A percentile compares a stretch with the other conserved stretches of the same genome.
Evolutionary conservation across 148 eudicot species (phyloP).

Genomic region (Fagopyrum tataricum): DNA sequence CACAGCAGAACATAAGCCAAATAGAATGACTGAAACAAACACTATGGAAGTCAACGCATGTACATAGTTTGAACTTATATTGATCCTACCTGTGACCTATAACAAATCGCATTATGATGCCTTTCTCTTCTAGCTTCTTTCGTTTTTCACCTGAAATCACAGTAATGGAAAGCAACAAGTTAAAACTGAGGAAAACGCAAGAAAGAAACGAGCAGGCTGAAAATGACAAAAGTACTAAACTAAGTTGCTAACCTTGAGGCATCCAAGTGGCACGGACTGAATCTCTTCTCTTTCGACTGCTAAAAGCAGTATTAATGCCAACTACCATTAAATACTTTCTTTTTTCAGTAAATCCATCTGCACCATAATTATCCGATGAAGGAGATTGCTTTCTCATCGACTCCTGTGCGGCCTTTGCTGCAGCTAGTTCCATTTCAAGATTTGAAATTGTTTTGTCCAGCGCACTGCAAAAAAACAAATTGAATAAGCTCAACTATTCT

Average conservation of each 20-base stretch:
- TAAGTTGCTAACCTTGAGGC: slow-evolving; percentile 20
- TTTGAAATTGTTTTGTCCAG: slow-evolving; percentile 21
- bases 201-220: background rate
- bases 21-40: background rate
- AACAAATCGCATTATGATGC: slow-evolving; percentile 33
- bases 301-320: slow-evolving; percentile 26
- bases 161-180: background rate
- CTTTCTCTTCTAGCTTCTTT: slow-evolving; percentile 25
- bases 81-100: slow-evolving; percentile 35
- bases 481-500: background rate
- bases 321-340: slow-evolving; percentile 24
- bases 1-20: background rate
- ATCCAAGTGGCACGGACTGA: slow-evolving; percentile 24
- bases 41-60: background rate
- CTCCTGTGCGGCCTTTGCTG: slow-evolving; percentile 22
- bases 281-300: slow-evolving; percentile 22
- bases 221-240: background rate
- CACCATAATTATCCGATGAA: background rate
- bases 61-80: background rate
- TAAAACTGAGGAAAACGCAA: background rate
- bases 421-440: slow-evolving; percentile 21
- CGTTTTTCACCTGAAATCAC: background rate
- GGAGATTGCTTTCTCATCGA: slow-evolving; percentile 12
- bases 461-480: slow-evolving; percentile 1
- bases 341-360: background rate